Conservation (phyloP, 139 green algal genomes). For the Picochlorum sp. region DNA sequence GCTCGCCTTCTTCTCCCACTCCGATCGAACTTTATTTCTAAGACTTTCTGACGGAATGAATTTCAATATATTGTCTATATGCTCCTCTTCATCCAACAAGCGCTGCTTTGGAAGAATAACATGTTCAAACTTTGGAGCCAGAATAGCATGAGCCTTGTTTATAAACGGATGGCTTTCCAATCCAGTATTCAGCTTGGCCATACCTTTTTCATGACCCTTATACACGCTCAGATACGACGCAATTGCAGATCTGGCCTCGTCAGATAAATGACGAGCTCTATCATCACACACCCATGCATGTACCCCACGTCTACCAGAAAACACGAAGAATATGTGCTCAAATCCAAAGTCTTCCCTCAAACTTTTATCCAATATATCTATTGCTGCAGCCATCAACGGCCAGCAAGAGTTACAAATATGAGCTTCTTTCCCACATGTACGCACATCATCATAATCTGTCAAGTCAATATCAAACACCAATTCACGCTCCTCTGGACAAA, state of each 20-base stretch:
- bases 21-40: constrained; percentile 13
- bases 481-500: constrained; percentile 81
- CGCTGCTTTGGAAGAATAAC: constrained; percentile 52
- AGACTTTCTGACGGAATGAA: constrained; percentile 45
- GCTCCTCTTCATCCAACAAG: constrained; percentile 50
- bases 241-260: constrained; percentile 75
- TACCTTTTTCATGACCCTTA: constrained; percentile 51
- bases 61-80: constrained; percentile 38
- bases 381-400: constrained; percentile 79
- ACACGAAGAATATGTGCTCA: constrained; percentile 94
- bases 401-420: constrained; percentile 91
- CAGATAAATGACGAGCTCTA: constrained; percentile 61
- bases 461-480: constrained; percentile 98
- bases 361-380: constrained; percentile 66
- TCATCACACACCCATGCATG: constrained; percentile 96
- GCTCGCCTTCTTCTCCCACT: constrained; percentile 5
- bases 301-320: constrained; percentile 86
- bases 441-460: constrained; percentile 97
- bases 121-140: constrained; percentile 35
- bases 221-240: constrained; percentile 83
- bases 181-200: constrained; percentile 32
- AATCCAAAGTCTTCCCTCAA: constrained; percentile 95
- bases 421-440: constrained; percentile 74
- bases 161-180: constrained; percentile 52
- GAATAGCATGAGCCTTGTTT: constrained; percentile 27